Percentiles rank a stretch among this genome's conserved stretches.
Evolutionary conservation across 169 alveolate species (phyloP).

Genomic region (Toxoplasma gondii): DNA sequence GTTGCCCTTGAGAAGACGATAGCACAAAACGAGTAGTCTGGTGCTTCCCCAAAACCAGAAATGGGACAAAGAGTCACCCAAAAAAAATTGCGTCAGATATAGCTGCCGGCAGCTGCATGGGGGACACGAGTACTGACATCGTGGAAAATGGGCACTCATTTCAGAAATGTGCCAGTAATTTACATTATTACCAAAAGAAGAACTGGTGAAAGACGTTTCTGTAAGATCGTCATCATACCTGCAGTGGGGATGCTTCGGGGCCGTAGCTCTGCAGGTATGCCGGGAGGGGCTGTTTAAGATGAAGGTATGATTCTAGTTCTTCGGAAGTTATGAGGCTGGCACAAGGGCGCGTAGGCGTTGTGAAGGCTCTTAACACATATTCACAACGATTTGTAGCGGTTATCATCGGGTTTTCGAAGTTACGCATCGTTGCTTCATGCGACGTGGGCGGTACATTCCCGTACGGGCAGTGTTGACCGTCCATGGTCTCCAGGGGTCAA

Average conservation of each 20-base stretch:
- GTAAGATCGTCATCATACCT: not conserved
- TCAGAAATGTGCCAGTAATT: too few relatives aligned
- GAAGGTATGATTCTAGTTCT: not conserved
- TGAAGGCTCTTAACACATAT: slow-evolving; percentile 11
- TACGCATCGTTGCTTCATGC: not conserved
- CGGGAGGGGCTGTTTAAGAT: slow-evolving; percentile 11
- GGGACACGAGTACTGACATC: too few relatives aligned
- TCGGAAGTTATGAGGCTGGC: not conserved
- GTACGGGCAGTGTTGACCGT: not conserved
- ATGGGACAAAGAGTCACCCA: too few relatives aligned
- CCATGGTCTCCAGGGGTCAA: not conserved
- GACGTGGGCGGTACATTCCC: not conserved
- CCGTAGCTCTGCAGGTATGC: not conserved
- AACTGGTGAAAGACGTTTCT: not conserved
- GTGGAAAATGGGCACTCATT: too few relatives aligned
- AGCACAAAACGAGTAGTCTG: too few relatives aligned
- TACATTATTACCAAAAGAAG: too few relatives aligned
- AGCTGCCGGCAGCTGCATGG: too few relatives aligned
- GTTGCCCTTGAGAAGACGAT: too few relatives aligned
- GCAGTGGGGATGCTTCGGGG: not conserved
- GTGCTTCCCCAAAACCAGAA: too few relatives aligned
- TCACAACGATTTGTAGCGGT: not conserved
- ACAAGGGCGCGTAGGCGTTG: slow-evolving; percentile 22
- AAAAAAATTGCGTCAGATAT: too few relatives aligned
- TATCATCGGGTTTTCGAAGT: not conserved